Evolutionary conservation across 352 stramenopile species (phyloP), one percentile per base, ranked within the genome.

Genomic region (Globisporangium lucens): DNA sequence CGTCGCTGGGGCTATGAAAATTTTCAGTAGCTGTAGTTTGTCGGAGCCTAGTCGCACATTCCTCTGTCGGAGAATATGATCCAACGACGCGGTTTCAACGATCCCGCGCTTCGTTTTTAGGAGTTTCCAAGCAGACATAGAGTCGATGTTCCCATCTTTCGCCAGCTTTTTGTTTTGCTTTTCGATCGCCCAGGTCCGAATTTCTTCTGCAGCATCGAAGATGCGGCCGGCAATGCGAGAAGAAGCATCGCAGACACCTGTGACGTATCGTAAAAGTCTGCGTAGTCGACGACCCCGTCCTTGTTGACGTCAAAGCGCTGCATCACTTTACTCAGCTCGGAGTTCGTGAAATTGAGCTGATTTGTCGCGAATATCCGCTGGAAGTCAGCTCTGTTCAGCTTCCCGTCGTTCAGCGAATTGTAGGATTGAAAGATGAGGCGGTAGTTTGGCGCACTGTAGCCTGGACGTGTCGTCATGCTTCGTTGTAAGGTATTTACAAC

Each of bases 81-180:
- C 87, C 20, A 93, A 82, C 0, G 75, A 75, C 56, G 75, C 65
- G 2, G 77, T 75, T 52, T 90, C 79, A 22, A 89, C 65, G 12
- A 87, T 49, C 10, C 85, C 80, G 8, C 78, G 74, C 47, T 86
- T 89, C 3, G 77, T 83, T 29, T 83, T 88, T 9, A 94, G 67
- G 8, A 85, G 56, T 15, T 84, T 87, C 86, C 86, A 94, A n/a
- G 86, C 84, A 10, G 80, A 72, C 8, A 69, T 76, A 4, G 85
- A 92, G 67, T 94, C 86, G 36, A 94, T 91, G 60, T 91, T 89
- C 2, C 86, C 86, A 62, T 93, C 84, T 67, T 90, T 90, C 0
- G 78, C 84, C 3, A 91, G 56, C 65, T 91, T 91, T 51, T 80
- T 80, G 65, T 90, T 94, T 62, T 94, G 86, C 24, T 79, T 85